A percentile compares a stretch with the other conserved stretches of the same genome.
phyloP scores from a whole-genome alignment of 1,284 basidiomycete genomes.

The Porphyrellus sp. region DNA sequence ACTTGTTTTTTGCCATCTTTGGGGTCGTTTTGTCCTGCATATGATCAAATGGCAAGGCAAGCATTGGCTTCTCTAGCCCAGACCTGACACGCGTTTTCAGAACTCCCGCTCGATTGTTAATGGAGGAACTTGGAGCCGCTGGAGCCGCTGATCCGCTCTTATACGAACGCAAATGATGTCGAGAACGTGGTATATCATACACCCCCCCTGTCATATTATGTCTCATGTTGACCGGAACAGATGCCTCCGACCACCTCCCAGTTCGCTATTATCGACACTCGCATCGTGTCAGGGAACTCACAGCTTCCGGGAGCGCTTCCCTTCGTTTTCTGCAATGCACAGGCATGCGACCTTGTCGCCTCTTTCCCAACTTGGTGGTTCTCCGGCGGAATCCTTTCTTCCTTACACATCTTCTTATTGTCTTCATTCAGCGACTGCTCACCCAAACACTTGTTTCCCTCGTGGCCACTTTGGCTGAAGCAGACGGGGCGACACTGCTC shows the following conservation, averaged over 20 bases:
- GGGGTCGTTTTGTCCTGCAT: constrained; percentile 4
- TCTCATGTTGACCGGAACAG: constrained; percentile 9
- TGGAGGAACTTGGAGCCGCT: constrained; percentile 16
- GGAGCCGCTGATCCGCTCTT: constrained; percentile 17
- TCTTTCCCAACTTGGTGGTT: constrained; percentile 13
- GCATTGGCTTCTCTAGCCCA: not conserved
- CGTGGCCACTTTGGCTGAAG: constrained; percentile 3
- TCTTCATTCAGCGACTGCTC: constrained; percentile 18
- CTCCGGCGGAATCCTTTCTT: constrained; percentile 10
- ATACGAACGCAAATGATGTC: not conserved
- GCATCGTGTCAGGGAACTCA: constrained; percentile 14
- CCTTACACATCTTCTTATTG: not conserved
- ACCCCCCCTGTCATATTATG: not conserved
- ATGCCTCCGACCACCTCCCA: constrained; percentile 13
- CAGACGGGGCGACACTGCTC: constrained; percentile 5
- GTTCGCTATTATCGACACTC: constrained; percentile 10
- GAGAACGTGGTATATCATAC: not conserved
- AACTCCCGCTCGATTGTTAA: constrained; percentile 16
- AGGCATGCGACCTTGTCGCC: constrained; percentile 4
- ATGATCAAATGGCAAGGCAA: not conserved
- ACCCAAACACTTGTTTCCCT: constrained; percentile 12
- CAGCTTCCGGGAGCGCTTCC: constrained; percentile 1
- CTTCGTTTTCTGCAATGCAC: constrained; percentile 12
- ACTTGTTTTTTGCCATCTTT: constrained; percentile 14
- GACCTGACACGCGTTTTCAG: constrained; percentile 3